Evolutionary conservation across 805 yeast genomes (phyloP), one percentile per base, ranked within the genome.

Genomic region (Debaryomyces hansenii): DNA sequence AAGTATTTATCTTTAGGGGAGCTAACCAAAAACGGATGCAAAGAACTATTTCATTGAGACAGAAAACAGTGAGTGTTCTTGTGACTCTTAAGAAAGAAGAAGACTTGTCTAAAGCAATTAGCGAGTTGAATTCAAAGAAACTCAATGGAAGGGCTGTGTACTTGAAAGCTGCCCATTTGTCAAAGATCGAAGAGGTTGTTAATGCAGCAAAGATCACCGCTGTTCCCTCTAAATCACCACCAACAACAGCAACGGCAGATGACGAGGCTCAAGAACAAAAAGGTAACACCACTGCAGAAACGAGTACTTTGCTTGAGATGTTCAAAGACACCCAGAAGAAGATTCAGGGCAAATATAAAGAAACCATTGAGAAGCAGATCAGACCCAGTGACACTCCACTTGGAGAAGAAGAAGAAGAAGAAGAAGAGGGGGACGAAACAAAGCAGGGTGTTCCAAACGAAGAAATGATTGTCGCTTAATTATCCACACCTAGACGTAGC

Each of bases 11-110:
- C 37, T 76, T 72, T 56, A 75, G 71, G 54, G 69, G 46, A 20
- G 34, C 69, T 34, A 56, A 54, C 10, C 28, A 27, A 42, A 67
- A 65, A 39, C 53, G 58, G 34, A 55, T 54, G 45, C 55, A 58
- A 36, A 55, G 57, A 27, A 12, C 35, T 6, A 12, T 39, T 14
- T 56, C 55, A 44, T 62, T 70, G 49, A 63, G 62, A 27, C 69
- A 66, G 40, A 66, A 67, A 37, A 54, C 63, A 43, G 73, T 74
- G 11, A 74, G 78, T 42, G 89, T 87, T 42, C 74, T 76, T 66
- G 77, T 73, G 42, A 78, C 73, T 40, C 64, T 78, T 47, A 68
- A 71, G 14, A 68, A 70, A n/a, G 73, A 64, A 2, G 69, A 60
- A 15, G 74, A 74, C 2, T 56, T 79, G 32, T 63, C 64, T 3